A percentile compares a stretch with the other conserved stretches of the same genome.
Conservation (phyloP, 345 rosid species). For the Eucalyptus tenuipes region DNA sequence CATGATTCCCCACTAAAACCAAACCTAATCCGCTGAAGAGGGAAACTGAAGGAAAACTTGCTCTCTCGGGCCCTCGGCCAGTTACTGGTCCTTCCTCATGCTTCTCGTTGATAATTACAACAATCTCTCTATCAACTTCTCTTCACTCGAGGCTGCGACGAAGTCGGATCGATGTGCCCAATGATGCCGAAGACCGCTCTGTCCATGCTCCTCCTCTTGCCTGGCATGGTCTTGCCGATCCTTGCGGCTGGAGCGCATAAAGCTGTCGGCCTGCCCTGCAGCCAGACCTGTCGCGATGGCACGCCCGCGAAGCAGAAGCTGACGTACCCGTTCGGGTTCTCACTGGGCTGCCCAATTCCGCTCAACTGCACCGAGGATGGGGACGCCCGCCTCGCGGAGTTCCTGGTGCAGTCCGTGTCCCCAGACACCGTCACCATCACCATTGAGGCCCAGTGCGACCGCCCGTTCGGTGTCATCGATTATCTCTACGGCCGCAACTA, state of each 20-base stretch:
- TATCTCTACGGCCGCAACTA: conserved; percentile 17
- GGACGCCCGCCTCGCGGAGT: conserved; percentile 1
- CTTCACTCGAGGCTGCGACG: neutral
- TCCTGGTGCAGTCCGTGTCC: conserved; percentile 4
- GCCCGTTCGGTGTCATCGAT: conserved; percentile 13
- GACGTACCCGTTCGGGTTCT: conserved; percentile 56
- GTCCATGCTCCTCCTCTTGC: neutral
- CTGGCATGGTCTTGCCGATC: too few relatives aligned
- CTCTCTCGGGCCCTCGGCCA: neutral
- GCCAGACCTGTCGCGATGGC: conserved; percentile 21
- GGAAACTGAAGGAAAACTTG: neutral
- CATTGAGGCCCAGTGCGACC: conserved; percentile 29
- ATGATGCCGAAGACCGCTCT: neutral
- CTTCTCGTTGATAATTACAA: neutral
- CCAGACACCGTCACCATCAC: conserved; percentile 8
- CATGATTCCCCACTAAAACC: too few relatives aligned
- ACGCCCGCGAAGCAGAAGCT: neutral
- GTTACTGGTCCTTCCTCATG: neutral
- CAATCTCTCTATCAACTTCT: too few relatives aligned
- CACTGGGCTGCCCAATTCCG: conserved; percentile 28
- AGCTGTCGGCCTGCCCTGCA: neutral
- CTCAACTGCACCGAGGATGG: conserved; percentile 26
- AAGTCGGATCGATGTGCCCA: neutral
- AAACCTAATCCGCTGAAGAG: too few relatives aligned
- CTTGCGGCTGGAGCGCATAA: neutral